These are phyloP conservation scores for Beauveria sp. DNA, from an alignment of 2,329 filamentous ascomycete genomes.

Conservation along the genomic window DNA sequence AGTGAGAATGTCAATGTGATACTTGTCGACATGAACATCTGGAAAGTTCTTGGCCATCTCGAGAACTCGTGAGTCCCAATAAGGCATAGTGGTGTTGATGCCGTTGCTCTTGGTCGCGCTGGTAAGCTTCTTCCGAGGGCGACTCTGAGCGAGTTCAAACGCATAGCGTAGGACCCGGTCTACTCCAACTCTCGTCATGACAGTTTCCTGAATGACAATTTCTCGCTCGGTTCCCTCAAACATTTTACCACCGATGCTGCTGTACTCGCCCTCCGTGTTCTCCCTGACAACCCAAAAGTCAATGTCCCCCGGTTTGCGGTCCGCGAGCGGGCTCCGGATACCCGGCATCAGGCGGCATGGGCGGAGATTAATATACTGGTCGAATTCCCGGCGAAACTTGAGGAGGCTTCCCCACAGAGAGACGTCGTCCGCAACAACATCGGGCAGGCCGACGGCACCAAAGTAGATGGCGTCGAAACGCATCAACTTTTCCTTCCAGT, in stretches of 20 bases:
- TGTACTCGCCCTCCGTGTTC: conserved; percentile 62
- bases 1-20: conserved; percentile 60
- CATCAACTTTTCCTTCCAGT: conserved; percentile 45
- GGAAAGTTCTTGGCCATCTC: conserved; percentile 48
- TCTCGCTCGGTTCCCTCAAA: conserved; percentile 54
- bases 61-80: conserved; percentile 56
- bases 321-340: conserved; percentile 47
- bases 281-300: conserved; percentile 62
- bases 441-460: conserved; percentile 53
- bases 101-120: conserved; percentile 62
- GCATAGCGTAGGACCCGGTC: conserved; percentile 57
- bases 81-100: conserved; percentile 59
- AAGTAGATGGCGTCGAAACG: conserved; percentile 61
- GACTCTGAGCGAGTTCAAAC: conserved; percentile 51
- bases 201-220: conserved; percentile 51
- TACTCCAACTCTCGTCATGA: conserved; percentile 55
- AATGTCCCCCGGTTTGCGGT: conserved; percentile 47
- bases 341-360: conserved; percentile 56
- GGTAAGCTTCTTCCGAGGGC: conserved; percentile 53
- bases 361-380: conserved; percentile 62
- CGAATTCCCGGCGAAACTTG: conserved; percentile 58
- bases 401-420: conserved; percentile 60
- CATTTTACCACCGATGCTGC: conserved; percentile 55
- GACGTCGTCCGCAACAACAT: conserved; percentile 55
- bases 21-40: conserved; percentile 54